Percentiles rank a stretch among this genome's conserved stretches.
Evolutionary conservation across 495 filamentous ascomycete genomes (phyloP).

Genomic region (Aspergillus egyptiacus): DNA sequence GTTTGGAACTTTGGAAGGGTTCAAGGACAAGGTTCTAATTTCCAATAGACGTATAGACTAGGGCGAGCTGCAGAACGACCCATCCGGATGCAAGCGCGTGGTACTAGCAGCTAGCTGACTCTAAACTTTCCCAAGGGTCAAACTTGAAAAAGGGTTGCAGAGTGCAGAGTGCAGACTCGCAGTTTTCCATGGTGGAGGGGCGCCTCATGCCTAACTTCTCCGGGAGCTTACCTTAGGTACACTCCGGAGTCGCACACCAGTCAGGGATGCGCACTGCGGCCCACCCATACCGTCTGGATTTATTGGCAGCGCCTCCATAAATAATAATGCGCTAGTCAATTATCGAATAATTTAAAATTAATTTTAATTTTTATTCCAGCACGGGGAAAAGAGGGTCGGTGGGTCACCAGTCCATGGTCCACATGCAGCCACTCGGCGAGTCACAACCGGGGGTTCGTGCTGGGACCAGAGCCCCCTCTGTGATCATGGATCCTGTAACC

Average conservation of each 20-base stretch:
- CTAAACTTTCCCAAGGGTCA: constrained; percentile 12
- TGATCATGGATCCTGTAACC: too few species aligned
- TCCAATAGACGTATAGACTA: constrained; percentile 3
- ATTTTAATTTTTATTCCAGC: constrained; percentile 14
- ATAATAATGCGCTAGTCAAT: constrained; percentile 14
- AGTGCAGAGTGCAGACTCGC: too few species aligned
- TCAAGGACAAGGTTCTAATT: constrained; percentile 7
- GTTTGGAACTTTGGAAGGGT: not conserved
- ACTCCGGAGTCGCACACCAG: constrained; percentile 15
- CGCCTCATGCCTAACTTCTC: not conserved
- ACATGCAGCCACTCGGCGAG: constrained; percentile 28
- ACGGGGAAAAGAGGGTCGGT: constrained; percentile 24
- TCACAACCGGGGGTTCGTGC: constrained; percentile 32
- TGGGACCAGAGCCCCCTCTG: constrained; percentile 14
- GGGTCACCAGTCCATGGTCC: constrained; percentile 23
- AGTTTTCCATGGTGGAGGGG: too few species aligned
- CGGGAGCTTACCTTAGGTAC: constrained; percentile 10
- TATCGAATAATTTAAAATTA: constrained; percentile 17
- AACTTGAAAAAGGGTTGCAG: too few species aligned
- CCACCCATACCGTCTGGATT: constrained; percentile 18
- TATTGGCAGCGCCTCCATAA: constrained; percentile 19
- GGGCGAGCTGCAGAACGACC: too few species aligned
- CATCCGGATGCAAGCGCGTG: too few species aligned
- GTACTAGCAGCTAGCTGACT: too few species aligned
- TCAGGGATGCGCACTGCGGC: constrained; percentile 19